Conservation (phyloP, 495 filamentous ascomycete species). For the Penicillium psychrofluorescens region DNA sequence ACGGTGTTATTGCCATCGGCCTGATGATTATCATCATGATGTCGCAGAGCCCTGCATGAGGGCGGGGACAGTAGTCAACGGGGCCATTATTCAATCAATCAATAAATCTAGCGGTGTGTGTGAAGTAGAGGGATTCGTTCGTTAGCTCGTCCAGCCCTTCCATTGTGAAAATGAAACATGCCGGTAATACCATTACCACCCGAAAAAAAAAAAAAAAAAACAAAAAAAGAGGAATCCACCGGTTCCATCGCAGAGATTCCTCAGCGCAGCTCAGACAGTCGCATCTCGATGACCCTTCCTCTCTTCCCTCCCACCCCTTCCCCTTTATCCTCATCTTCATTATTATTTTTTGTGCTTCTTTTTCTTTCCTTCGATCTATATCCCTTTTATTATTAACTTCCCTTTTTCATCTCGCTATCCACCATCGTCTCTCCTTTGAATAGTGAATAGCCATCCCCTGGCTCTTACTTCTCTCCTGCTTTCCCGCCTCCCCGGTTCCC, state of each 20-base stretch:
- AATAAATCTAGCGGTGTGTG: no score
- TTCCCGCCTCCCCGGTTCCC: not conserved
- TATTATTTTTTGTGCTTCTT: conserved; percentile 12
- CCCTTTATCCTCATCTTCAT: conserved; percentile 7
- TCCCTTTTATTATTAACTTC: conserved; percentile 22
- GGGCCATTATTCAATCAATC: no score
- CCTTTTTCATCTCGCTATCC: no score
- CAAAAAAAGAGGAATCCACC: conserved; percentile 11
- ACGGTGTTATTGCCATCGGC: no score
- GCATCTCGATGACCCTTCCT: conserved; percentile 15
- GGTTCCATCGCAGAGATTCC: conserved; percentile 17
- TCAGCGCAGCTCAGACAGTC: conserved; percentile 16
- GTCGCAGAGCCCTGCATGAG: no score
- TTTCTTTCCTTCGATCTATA: conserved; percentile 13
- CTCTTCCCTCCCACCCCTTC: conserved; percentile 3
- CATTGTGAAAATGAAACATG: conserved; percentile 1
- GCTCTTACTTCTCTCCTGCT: conserved; percentile 9
- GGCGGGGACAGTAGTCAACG: no score
- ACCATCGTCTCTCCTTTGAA: no score
- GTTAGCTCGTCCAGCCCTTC: not conserved
- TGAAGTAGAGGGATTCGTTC: no score
- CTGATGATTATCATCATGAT: no score
- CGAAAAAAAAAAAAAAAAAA: conserved; percentile 14
- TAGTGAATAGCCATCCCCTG: conserved; percentile 7
- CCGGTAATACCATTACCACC: not conserved